Conservation (phyloP, 2,329 filamentous ascomycete genomes). For the Harringtonia lauricola region DNA sequence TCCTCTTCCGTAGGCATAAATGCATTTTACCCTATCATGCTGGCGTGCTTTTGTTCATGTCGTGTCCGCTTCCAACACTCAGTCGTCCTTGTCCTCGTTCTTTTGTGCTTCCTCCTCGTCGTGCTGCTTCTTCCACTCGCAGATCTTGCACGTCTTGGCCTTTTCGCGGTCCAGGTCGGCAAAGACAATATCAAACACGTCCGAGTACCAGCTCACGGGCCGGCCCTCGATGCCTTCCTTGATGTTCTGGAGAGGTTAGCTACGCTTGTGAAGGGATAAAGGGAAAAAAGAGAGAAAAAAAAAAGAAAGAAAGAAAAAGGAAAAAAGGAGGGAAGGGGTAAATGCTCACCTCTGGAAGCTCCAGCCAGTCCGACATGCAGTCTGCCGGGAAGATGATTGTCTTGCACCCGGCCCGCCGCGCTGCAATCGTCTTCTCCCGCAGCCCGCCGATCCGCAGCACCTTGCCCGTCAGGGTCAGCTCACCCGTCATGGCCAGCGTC, state of each 20-base stretch:
- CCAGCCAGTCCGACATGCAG: conserved; percentile 94
- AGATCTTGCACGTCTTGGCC: conserved; percentile 63
- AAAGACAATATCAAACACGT: conserved; percentile 90
- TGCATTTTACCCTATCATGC: too few relatives aligned
- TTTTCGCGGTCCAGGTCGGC: conserved; percentile 61
- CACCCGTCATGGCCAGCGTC: conserved; percentile 93
- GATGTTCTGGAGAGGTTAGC: conserved; percentile 61
- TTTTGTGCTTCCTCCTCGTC: conserved; percentile 36
- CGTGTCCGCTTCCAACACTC: too few relatives aligned
- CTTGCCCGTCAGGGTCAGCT: conserved; percentile 93
- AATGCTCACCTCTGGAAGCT: conserved; percentile 85
- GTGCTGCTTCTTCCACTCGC: conserved; percentile 39
- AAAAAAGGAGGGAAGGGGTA: not conserved
- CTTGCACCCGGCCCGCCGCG: conserved; percentile 80
- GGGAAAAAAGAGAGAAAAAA: not conserved
- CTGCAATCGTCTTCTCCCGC: conserved; percentile 94
- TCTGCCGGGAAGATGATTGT: conserved; percentile 92
- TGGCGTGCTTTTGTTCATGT: too few relatives aligned
- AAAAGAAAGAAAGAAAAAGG: conserved; percentile 14
- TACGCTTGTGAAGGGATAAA: conserved; percentile 22
- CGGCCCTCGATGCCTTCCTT: conserved; percentile 91
- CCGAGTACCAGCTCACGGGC: conserved; percentile 84
- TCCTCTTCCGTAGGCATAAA: too few relatives aligned
- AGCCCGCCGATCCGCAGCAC: conserved; percentile 89
- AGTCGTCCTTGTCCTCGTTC: conserved; percentile 36